Evolutionary conservation across 1,139 yeast species (phyloP), one percentile per base, ranked within the genome.

Genomic region (Citeromyces hawaiiensis): DNA sequence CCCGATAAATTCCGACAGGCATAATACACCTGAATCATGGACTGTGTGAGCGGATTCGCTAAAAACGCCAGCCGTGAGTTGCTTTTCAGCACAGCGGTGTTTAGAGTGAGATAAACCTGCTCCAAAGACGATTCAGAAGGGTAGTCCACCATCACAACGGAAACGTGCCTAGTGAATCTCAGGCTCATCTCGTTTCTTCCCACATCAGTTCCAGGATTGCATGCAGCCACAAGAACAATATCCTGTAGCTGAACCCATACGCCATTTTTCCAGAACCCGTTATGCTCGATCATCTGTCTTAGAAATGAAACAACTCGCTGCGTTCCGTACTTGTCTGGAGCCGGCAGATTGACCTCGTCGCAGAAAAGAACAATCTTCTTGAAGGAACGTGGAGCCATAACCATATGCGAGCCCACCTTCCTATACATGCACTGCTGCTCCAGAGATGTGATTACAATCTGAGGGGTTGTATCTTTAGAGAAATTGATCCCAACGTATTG

Each of bases 201-300:
- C 2, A 76, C 73, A 56, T 85, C 94, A 2, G 76, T 66, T 0
- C 96, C 80, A 1, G 96, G 91, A 51, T 91, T 91, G 56, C 97
- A 91, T 0, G 98, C 97, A 5, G 94, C 97, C 10, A 88, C 94
- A 60, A 91, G 71, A 52, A 83, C 94, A 33, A 91, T 66, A 40
- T 76, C 70, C 14, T 68, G 63, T n/a, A 86, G 46, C 0, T 63
- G 48, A 1, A 88, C 74, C 95, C 96, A 88, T 36, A 67, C 68
- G 10, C 58, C 52, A 1, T 67, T 56, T 43, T 72, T 66, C 94
- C 95, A 87, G 52, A 87, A 88, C 0, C 96, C 96, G 2, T 64
- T 57, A 29, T 70, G 71, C 47, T 83, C 93, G 9, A 85, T 61
- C 58, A 91, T 56, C 49, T 83, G 93, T 39, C 96, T 70, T 42